Evolutionary conservation across 2,329 filamentous ascomycete species (phyloP).

Genomic region (Paracamarosporium sp.): DNA sequence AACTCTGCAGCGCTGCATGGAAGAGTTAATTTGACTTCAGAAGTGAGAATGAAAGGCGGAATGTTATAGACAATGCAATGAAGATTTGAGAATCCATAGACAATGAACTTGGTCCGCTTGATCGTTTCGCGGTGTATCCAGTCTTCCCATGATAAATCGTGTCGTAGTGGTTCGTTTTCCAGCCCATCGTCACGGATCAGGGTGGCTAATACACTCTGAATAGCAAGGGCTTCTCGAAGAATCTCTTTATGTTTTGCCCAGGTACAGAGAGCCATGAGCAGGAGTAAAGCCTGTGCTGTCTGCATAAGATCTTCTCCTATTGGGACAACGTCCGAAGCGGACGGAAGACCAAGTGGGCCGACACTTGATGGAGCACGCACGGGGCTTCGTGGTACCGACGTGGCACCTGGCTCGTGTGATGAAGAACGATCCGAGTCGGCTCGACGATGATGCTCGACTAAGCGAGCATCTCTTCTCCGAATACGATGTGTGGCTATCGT

Average conservation of each 20-base stretch:
- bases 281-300: conserved; percentile 68
- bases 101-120: conserved; percentile 62
- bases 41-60: conserved; percentile 63
- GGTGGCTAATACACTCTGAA: conserved; percentile 63
- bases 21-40: conserved; percentile 61
- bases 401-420: conserved; percentile 20
- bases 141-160: conserved; percentile 61
- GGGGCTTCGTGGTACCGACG: conserved; percentile 22
- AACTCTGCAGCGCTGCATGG: conserved; percentile 63
- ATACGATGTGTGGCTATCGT: conserved; percentile 61
- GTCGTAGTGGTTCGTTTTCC: conserved; percentile 60
- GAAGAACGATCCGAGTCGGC: conserved; percentile 28
- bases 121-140: conserved; percentile 62
- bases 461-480: conserved; percentile 56
- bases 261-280: conserved; percentile 67
- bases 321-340: conserved; percentile 22
- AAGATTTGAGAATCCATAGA: conserved; percentile 65
- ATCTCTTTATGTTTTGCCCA: conserved; percentile 66
- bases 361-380: conserved; percentile 24
- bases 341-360: conserved; percentile 35
- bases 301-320: conserved; percentile 57
- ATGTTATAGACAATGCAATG: conserved; percentile 69
- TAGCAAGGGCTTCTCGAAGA: conserved; percentile 62
- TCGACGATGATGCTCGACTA: conserved; percentile 37
- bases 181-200: conserved; percentile 63